Conservation (phyloP, 108 stramenopile species). For the Skeletonema marinoi region DNA sequence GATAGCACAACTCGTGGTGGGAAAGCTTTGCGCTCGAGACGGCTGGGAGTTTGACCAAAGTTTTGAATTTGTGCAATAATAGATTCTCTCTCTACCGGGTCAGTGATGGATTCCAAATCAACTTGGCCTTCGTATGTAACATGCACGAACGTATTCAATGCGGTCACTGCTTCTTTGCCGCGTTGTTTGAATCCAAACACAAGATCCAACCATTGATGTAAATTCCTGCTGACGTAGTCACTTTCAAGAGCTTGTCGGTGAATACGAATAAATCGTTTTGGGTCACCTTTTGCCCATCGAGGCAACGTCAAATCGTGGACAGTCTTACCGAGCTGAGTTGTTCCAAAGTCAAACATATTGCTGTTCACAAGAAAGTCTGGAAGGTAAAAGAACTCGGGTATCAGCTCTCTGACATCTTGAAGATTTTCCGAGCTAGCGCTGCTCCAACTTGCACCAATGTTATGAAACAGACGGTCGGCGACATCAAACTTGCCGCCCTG, state of each 20-base stretch:
- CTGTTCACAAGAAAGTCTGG: slow-evolving; percentile 93
- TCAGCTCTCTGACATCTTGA: slow-evolving; percentile 97
- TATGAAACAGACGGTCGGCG: slow-evolving; percentile 96
- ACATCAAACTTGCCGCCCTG: slow-evolving; percentile 97
- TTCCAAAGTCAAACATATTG: slow-evolving; percentile 90
- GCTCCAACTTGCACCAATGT: slow-evolving; percentile 87
- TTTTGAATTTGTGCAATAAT: slow-evolving; percentile 97
- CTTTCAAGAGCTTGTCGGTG: slow-evolving; percentile 92
- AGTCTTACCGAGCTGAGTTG: slow-evolving; percentile 73
- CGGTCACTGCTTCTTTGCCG: slow-evolving; percentile 80
- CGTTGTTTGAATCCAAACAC: slow-evolving; percentile 97
- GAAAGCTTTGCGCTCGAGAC: slow-evolving; percentile 82
- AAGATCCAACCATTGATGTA: slow-evolving; percentile 97
- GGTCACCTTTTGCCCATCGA: slow-evolving; percentile 92
- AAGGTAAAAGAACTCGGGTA: slow-evolving; percentile 97
- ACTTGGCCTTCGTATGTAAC: slow-evolving; percentile 98
- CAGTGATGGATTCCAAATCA: slow-evolving; percentile 89
- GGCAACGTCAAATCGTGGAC: slow-evolving; percentile 93
- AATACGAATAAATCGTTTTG: slow-evolving; percentile 81
- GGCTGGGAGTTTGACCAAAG: slow-evolving; percentile 97
- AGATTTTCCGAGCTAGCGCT: slow-evolving; percentile 86
- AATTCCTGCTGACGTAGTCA: slow-evolving; percentile 86
- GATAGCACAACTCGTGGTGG: slow-evolving; percentile 53
- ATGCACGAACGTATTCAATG: slow-evolving; percentile 95
- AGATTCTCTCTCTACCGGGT: slow-evolving; percentile 87